Evolutionary conservation across 2,329 filamentous ascomycete species (phyloP).

Genomic region (Pseudocercospora eumusae): DNA sequence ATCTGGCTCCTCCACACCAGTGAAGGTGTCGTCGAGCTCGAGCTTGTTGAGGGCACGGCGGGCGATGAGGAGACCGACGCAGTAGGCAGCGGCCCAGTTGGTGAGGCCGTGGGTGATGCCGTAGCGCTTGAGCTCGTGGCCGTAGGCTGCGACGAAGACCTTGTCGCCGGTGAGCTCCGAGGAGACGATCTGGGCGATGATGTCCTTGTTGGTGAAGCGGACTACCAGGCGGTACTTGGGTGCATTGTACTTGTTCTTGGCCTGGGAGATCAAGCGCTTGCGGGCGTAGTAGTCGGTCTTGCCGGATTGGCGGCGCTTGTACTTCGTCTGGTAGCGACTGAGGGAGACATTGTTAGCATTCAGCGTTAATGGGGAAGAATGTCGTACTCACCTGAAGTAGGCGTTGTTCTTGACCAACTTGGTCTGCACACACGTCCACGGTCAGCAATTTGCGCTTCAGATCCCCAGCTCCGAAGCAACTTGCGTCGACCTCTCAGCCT

Average conservation of each 20-base stretch:
- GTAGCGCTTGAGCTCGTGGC: slow-evolving; percentile 97
- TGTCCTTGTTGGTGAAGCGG: slow-evolving; percentile 82
- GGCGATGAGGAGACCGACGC: slow-evolving; percentile 93
- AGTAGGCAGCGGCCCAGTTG: slow-evolving; percentile 99
- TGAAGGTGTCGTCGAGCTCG: slow-evolving; percentile 87
- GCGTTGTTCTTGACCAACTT: slow-evolving; percentile 67
- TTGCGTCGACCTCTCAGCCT: slow-evolving; percentile 75
- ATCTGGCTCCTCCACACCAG: slow-evolving; percentile 93
- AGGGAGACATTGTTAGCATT: slow-evolving; percentile 20
- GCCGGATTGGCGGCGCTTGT: slow-evolving; percentile 91
- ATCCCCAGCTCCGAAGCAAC: slow-evolving; percentile 84
- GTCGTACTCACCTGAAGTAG: slow-evolving; percentile 85
- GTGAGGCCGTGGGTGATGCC: slow-evolving; percentile 97
- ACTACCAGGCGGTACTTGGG: slow-evolving; percentile 99
- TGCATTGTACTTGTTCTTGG: slow-evolving; percentile 99
- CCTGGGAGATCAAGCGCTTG: slow-evolving; percentile 99
- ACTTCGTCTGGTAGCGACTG: slow-evolving; percentile 99
- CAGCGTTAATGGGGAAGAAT: slow-evolving; percentile 8
- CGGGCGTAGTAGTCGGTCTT: slow-evolving; percentile 99
- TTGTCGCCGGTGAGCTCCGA: slow-evolving; percentile 98
- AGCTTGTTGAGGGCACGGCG: slow-evolving; percentile 98
- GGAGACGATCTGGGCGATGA: slow-evolving; percentile 95
- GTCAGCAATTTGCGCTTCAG: slow-evolving; percentile 99
- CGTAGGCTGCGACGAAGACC: slow-evolving; percentile 88
- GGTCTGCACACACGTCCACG: slow-evolving; percentile 60